These are phyloP conservation scores for Candida krabiensis DNA, from an alignment of 805 yeast genomes.

Conservation along the genomic window DNA sequence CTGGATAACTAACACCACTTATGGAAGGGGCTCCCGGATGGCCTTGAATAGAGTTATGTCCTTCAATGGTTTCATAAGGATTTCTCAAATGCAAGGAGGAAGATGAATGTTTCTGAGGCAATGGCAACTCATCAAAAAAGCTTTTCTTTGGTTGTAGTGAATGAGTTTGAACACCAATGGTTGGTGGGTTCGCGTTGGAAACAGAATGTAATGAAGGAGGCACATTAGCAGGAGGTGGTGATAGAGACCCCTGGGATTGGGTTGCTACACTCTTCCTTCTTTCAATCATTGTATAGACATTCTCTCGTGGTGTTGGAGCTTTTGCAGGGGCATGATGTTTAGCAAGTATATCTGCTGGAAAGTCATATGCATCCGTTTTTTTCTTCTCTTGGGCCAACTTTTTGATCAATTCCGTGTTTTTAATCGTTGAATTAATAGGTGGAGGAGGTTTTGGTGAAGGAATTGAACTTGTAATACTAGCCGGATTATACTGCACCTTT, in stretches of 20 bases:
- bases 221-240: slow-evolving; percentile 5
- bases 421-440: slow-evolving; percentile 5
- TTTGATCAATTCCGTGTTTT: slow-evolving; percentile 17
- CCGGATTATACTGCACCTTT: not conserved
- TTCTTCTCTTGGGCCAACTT: slow-evolving; percentile 49
- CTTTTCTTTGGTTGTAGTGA: slow-evolving; percentile 35
- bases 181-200: not conserved
- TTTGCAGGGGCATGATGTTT: slow-evolving; percentile 39
- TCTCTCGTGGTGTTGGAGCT: slow-evolving; percentile 34
- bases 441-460: not conserved
- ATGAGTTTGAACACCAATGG: slow-evolving; percentile 7
- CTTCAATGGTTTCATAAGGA: slow-evolving; percentile 23
- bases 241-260: slow-evolving; percentile 8
- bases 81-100: slow-evolving; percentile 22
- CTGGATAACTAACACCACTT: not conserved
- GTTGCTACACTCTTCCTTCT: slow-evolving; percentile 8
- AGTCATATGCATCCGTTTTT: slow-evolving; percentile 76
- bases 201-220: slow-evolving; percentile 4
- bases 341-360: slow-evolving; percentile 57
- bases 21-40: not conserved
- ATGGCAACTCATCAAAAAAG: slow-evolving; percentile 62
- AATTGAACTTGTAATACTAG: not conserved
- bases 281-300: slow-evolving; percentile 31
- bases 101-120: slow-evolving; percentile 16
- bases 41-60: not conserved